Percentiles rank a stretch among this genome's conserved stretches.
phyloP scores from a whole-genome alignment of 78 protist species.

The Planoprotostelium fungivorum region DNA sequence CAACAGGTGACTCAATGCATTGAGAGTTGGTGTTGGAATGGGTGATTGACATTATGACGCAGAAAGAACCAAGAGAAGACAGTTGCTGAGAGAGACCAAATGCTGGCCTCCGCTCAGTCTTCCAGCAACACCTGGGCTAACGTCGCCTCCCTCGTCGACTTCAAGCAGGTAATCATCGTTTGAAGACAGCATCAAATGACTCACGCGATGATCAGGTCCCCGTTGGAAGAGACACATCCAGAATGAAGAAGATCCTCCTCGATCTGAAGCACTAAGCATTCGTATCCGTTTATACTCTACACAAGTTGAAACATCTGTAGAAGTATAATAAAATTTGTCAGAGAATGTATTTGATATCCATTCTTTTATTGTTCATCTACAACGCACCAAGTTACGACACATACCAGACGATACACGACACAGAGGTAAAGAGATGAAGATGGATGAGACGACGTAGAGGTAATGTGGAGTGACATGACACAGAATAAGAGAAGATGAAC shows the following conservation, averaged over 20 bases:
- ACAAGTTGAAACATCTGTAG: no score
- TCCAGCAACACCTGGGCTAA: background rate
- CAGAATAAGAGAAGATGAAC: no score
- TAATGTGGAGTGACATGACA: no score
- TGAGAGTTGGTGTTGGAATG: background rate
- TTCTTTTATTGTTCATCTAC: no score
- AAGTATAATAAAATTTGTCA: no score
- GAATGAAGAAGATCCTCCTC: background rate
- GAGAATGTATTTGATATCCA: no score
- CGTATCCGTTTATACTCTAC: no score
- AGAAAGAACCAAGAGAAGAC: background rate
- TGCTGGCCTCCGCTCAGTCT: background rate
- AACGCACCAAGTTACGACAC: no score
- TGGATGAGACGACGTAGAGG: no score
- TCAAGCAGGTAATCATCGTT: background rate
- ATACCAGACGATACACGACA: no score
- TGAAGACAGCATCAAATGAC: background rate
- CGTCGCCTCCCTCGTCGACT: background rate
- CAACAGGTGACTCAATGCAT: background rate
- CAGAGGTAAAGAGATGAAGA: no score
- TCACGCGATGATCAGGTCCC: no score
- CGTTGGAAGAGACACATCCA: background rate
- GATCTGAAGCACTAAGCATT: background rate
- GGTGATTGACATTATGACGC: background rate
- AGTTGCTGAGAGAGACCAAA: background rate